Conservation (phyloP, 106 monocot species). For the Dactylorhiza incarnata region DNA sequence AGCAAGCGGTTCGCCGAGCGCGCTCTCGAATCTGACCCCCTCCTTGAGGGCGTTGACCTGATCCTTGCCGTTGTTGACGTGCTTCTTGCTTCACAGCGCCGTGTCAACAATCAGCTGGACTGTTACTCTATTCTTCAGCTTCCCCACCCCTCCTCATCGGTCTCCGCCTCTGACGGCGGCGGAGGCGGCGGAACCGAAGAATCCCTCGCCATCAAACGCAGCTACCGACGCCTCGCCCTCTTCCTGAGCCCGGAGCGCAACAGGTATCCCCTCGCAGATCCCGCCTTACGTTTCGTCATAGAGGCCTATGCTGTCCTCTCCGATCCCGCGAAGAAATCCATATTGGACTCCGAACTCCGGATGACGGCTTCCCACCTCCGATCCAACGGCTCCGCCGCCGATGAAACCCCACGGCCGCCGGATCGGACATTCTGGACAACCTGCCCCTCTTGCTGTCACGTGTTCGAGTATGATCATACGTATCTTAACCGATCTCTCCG, state of each 20-base stretch:
- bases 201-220: slow-evolving; percentile 14
- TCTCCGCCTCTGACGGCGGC: neutral
- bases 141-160: slow-evolving; percentile 3
- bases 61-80: slow-evolving; percentile 57
- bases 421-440: slow-evolving; percentile 55
- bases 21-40: slow-evolving; percentile 12
- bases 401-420: neutral
- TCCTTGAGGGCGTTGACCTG: slow-evolving; percentile 41
- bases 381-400: neutral
- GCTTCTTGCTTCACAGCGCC: slow-evolving; percentile 49
- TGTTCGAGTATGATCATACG: slow-evolving; percentile 37
- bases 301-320: slow-evolving; percentile 40
- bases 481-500: slow-evolving; percentile 28
- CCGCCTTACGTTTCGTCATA: slow-evolving; percentile 32
- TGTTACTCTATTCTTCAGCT: slow-evolving; percentile 63
- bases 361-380: slow-evolving; percentile 6
- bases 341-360: slow-evolving; percentile 39
- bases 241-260: slow-evolving; percentile 43
- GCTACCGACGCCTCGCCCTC: slow-evolving; percentile 56
- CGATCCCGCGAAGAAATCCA: slow-evolving; percentile 35
- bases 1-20: slow-evolving; percentile 25
- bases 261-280: slow-evolving; percentile 18
- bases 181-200: slow-evolving; percentile 6
- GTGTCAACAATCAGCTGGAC: slow-evolving; percentile 38
- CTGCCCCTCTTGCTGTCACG: slow-evolving; percentile 45